Evolutionary conservation across 176 grass and related monocot species (phyloP).

Genomic region (Aegilops umbellulata): DNA sequence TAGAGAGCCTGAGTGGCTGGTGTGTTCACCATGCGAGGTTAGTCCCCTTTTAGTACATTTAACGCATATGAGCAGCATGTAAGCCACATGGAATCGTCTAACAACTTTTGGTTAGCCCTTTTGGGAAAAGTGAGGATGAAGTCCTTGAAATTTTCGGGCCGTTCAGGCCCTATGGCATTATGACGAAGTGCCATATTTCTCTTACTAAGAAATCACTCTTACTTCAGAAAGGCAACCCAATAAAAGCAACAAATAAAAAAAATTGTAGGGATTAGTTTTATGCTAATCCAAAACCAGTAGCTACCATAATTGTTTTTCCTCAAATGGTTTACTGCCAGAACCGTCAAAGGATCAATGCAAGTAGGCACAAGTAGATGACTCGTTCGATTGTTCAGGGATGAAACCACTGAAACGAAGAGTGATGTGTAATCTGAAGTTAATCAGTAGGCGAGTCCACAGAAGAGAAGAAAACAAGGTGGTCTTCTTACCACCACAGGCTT

Average conservation of each 20-base stretch:
- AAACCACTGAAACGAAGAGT: not conserved
- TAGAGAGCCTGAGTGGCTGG: not conserved
- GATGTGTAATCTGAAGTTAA: not conserved
- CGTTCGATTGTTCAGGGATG: not conserved
- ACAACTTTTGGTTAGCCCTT: not conserved
- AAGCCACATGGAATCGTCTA: not conserved
- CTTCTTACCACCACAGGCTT: conserved; percentile 96
- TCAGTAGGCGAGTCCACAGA: not conserved
- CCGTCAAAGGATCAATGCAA: not conserved
- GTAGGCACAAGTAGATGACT: not conserved
- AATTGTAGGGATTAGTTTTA: no score
- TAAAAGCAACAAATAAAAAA: not conserved
- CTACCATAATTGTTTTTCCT: no score
- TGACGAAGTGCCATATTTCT: no score
- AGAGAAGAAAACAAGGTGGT: not conserved
- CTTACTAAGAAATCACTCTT: no score
- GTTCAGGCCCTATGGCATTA: no score
- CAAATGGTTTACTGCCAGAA: not conserved
- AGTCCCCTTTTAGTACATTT: not conserved
- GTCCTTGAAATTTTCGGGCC: no score
- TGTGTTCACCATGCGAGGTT: not conserved
- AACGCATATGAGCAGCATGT: not conserved
- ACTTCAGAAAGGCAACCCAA: no score
- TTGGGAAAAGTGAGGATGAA: not conserved
- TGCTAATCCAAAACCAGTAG: no score